Evolutionary conservation across 306 rosid species (phyloP).

Genomic region (Crotalaria pallida): DNA sequence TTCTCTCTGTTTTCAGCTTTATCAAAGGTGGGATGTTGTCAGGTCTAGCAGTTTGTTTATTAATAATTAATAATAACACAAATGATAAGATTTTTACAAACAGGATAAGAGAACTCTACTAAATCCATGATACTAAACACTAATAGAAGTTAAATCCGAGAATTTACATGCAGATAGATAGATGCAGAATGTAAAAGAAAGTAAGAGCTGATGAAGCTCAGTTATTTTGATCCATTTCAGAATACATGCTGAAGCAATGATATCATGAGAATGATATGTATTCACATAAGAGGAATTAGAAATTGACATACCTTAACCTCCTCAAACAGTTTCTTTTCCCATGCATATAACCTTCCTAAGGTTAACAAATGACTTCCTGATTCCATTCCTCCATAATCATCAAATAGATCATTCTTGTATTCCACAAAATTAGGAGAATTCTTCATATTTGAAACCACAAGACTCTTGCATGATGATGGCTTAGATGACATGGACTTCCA

Average conservation of each 20-base stretch:
- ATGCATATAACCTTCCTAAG: constrained; percentile 78
- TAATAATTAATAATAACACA: background rate
- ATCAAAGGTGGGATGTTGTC: background rate
- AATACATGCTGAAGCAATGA: background rate
- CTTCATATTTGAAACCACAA: constrained; percentile 55
- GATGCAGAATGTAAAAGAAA: background rate
- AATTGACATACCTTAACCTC: constrained; percentile 72
- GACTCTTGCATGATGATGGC: constrained; percentile 83
- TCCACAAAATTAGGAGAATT: constrained; percentile 67
- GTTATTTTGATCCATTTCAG: background rate
- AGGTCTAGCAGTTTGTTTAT: background rate
- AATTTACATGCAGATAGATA: background rate
- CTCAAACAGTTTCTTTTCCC: constrained; percentile 96
- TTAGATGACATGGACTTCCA: constrained; percentile 66
- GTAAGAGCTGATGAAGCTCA: background rate
- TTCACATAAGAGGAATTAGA: background rate
- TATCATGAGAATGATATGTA: background rate
- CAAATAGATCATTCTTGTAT: constrained; percentile 72
- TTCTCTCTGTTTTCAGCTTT: background rate
- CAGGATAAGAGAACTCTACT: background rate
- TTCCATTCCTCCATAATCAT: constrained; percentile 82
- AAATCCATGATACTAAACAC: background rate
- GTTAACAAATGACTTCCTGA: constrained; percentile 94
- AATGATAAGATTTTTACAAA: background rate
- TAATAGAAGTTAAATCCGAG: background rate